Percentiles rank a stretch among this genome's conserved stretches.
Evolutionary conservation across 1,284 basidiomycete species (phyloP).

Genomic region (Lignosus rhinocerotis): DNA sequence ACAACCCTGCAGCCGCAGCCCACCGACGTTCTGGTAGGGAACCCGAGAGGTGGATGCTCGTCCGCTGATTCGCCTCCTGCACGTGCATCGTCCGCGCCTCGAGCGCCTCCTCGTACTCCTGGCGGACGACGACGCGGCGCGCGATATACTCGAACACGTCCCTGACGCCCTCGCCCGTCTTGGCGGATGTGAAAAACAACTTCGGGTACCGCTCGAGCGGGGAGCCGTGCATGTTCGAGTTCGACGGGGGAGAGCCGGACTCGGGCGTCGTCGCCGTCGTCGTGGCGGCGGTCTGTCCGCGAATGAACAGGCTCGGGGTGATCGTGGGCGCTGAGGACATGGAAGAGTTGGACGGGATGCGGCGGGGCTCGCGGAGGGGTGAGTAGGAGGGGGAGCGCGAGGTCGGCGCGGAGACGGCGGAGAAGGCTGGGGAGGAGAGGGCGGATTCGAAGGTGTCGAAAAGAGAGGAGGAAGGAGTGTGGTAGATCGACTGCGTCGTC

Average conservation of each 20-base stretch:
- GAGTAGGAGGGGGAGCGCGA: slow-evolving; percentile 29
- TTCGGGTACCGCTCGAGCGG: slow-evolving; percentile 53
- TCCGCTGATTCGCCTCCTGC: slow-evolving; percentile 22
- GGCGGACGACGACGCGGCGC: slow-evolving; percentile 52
- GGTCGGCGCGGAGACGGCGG: slow-evolving; percentile 30
- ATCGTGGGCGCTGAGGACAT: slow-evolving; percentile 58
- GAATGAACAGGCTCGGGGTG: slow-evolving; percentile 60
- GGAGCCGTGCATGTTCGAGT: slow-evolving; percentile 30
- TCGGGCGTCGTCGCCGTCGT: slow-evolving; percentile 26
- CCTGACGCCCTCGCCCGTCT: slow-evolving; percentile 67
- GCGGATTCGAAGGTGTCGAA: slow-evolving; percentile 53
- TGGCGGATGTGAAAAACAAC: slow-evolving; percentile 73
- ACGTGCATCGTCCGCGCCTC: slow-evolving; percentile 35
- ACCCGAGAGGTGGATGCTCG: slow-evolving; percentile 1
- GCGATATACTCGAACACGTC: slow-evolving; percentile 74
- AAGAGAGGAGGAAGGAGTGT: slow-evolving; percentile 74
- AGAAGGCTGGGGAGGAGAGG: slow-evolving; percentile 55
- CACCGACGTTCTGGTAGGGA: slow-evolving; percentile 1
- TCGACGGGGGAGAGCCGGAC: slow-evolving; percentile 22
- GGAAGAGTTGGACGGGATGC: slow-evolving; percentile 44
- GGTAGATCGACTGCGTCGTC: slow-evolving; percentile 61
- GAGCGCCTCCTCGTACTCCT: slow-evolving; percentile 61
- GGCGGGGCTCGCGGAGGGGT: slow-evolving; percentile 32
- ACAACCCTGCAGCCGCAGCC: background rate
- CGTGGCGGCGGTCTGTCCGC: slow-evolving; percentile 29